These are phyloP conservation scores for Trichoderma erinaceum DNA, from an alignment of 495 filamentous ascomycete species.

Conservation along the genomic window DNA sequence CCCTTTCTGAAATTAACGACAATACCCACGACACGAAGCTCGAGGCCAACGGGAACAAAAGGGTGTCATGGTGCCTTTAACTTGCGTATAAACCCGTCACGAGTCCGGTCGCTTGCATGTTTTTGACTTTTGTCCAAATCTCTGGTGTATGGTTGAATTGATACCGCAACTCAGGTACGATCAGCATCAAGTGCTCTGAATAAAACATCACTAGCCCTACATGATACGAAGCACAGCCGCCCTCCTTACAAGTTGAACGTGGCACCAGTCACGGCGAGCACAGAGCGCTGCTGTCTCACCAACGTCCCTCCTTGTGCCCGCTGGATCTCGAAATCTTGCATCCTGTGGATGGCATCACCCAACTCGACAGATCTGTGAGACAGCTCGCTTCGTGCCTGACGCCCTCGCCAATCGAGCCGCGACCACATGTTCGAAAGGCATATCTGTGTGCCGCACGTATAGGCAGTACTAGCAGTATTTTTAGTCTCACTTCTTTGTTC, in stretches of 20 bases:
- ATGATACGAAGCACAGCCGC: not conserved
- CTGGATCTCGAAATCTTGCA: conserved; percentile 9
- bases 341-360: conserved; percentile 9
- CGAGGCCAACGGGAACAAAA: not conserved
- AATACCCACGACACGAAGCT: not conserved
- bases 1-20: not conserved
- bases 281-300: conserved; percentile 1
- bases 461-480: not conserved
- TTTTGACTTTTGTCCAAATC: conserved; percentile 3
- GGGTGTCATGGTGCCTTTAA: not conserved
- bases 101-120: not conserved
- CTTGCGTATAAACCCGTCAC: not conserved
- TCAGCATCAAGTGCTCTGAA: not conserved
- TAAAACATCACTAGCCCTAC: too few relatives aligned
- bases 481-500: not conserved
- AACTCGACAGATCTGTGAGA: conserved; percentile 12
- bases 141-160: not conserved
- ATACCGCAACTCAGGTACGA: not conserved
- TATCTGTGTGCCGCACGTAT: not conserved
- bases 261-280: not conserved
- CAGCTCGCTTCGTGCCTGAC: conserved; percentile 7
- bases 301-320: not conserved
- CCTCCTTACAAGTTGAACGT: not conserved
- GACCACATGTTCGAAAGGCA: not conserved
- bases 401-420: conserved; percentile 1